Evolutionary conservation across 108 stramenopile genomes (phyloP).

Genomic region (Cyclotella baltica): DNA sequence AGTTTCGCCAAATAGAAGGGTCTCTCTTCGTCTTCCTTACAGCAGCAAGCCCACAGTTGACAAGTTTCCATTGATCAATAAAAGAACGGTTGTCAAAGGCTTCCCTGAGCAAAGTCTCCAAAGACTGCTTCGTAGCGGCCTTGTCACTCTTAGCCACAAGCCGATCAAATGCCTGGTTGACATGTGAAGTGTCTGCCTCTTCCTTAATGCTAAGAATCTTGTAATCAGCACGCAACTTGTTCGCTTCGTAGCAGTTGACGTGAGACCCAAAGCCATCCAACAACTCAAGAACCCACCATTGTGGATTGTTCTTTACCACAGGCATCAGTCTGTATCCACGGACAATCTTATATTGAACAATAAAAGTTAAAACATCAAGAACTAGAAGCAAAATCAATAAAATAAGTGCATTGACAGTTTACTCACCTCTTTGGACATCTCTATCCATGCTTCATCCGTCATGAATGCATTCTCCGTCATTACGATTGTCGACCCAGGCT

Average conservation of each 20-base stretch:
- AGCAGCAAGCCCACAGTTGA: not conserved
- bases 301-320: constrained; percentile 25
- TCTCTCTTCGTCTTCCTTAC: not conserved
- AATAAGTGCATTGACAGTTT: not conserved
- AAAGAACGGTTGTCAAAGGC: not conserved
- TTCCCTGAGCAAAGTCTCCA: not conserved
- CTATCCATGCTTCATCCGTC: constrained; percentile 19
- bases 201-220: constrained; percentile 11
- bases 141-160: constrained; percentile 24
- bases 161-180: constrained; percentile 22
- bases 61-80: not conserved
- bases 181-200: constrained; percentile 25
- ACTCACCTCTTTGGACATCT: not conserved
- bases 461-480: too few species aligned
- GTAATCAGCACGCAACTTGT: not conserved
- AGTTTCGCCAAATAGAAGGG: not conserved
- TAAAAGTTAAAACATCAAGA: too few species aligned
- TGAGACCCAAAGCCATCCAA: constrained; percentile 13
- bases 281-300: constrained; percentile 8
- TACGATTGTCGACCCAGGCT: not conserved
- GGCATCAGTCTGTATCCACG: constrained; percentile 12
- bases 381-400: not conserved
- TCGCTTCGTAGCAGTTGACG: not conserved
- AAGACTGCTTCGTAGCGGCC: not conserved
- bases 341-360: not conserved